These are phyloP conservation scores for Angomonas deanei DNA, from an alignment of 208 protist species.

Conservation along the genomic window DNA sequence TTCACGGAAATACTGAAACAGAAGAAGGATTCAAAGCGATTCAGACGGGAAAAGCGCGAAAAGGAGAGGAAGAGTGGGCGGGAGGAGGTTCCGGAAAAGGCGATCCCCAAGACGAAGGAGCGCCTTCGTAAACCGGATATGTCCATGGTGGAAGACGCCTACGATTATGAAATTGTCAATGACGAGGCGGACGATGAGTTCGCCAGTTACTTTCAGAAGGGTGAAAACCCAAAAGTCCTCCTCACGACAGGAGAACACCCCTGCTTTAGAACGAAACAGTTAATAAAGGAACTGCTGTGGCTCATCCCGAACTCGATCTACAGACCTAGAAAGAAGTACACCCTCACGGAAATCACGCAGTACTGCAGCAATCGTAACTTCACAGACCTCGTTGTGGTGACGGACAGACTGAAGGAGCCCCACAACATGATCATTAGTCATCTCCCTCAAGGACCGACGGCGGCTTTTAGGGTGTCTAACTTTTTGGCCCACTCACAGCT, in stretches of 20 bases:
- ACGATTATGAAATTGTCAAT: constrained; percentile 73
- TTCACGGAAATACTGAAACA: constrained; percentile 83
- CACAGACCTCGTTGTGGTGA: constrained; percentile 88
- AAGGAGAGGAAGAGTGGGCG: constrained; percentile 64
- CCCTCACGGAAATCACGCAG: constrained; percentile 89
- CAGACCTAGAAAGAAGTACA: constrained; percentile 83
- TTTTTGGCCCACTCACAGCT: constrained; percentile 79
- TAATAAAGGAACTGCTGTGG: constrained; percentile 88
- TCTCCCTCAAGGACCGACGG: constrained; percentile 86
- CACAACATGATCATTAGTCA: constrained; percentile 87
- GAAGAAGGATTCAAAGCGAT: constrained; percentile 87
- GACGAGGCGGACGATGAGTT: constrained; percentile 91
- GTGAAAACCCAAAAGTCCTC: constrained; percentile 68
- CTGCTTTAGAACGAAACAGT: constrained; percentile 73
- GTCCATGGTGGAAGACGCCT: constrained; percentile 64
- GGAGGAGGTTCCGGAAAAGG: constrained; percentile 69
- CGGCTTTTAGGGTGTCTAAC: constrained; percentile 85
- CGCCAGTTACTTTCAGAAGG: constrained; percentile 61
- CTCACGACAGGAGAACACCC: constrained; percentile 89
- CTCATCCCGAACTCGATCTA: constrained; percentile 87
- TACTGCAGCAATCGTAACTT: constrained; percentile 86
- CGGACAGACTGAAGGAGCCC: constrained; percentile 82
- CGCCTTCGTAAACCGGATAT: constrained; percentile 67
- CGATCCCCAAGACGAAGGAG: constrained; percentile 86
- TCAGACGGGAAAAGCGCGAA: constrained; percentile 73